phyloP scores from a whole-genome alignment of 2,329 filamentous ascomycete genomes.

The Colletotrichum zoysiae region DNA sequence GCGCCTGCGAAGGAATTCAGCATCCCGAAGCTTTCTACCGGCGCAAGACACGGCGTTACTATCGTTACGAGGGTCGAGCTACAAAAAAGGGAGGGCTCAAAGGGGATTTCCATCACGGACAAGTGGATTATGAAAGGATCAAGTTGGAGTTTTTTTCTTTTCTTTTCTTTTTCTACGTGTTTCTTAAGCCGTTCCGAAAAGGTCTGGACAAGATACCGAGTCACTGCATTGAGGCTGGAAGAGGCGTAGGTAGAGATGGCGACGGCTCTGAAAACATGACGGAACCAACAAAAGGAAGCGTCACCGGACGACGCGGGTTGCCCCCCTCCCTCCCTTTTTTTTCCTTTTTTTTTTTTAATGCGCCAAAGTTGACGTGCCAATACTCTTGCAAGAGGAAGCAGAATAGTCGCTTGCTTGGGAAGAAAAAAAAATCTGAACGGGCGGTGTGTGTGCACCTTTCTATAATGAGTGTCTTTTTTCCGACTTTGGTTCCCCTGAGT shows the following conservation, averaged over 20 bases:
- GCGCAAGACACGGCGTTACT: conserved; percentile 33
- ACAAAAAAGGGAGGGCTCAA: not conserved
- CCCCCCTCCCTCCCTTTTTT: too few species aligned
- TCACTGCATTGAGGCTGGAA: conserved; percentile 16
- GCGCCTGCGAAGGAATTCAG: conserved; percentile 19
- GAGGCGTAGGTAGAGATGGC: conserved; percentile 2
- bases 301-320: not conserved
- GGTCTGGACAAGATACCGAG: not conserved
- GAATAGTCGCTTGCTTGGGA: not conserved
- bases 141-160: not conserved
- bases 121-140: not conserved
- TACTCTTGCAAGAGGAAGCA: not conserved
- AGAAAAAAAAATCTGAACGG: not conserved
- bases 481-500: not conserved
- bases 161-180: not conserved
- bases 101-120: not conserved
- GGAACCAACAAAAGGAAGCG: not conserved
- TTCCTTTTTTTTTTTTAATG: too few species aligned
- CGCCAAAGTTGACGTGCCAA: not conserved
- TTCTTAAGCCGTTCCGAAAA: not conserved
- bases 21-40: conserved; percentile 22
- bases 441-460: not conserved
- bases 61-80: conserved; percentile 8
- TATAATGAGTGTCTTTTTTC: not conserved
- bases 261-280: not conserved